A percentile compares a stretch with the other conserved stretches of the same genome.
phyloP scores from a whole-genome alignment of 805 yeast genomes.

The Metschnikowia cerradonensis region DNA sequence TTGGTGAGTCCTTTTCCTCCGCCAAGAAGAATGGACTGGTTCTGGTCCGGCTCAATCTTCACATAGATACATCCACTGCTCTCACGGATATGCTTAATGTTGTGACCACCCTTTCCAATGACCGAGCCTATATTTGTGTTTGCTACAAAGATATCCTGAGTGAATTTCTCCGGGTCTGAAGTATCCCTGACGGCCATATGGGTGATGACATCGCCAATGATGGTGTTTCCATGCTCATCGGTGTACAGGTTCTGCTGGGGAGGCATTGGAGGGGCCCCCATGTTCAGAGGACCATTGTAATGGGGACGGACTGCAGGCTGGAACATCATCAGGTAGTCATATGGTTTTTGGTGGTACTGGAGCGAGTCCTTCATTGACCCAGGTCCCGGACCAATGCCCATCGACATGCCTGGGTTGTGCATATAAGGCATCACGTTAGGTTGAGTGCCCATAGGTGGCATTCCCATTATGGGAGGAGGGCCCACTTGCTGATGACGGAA shows the following conservation, averaged over 20 bases:
- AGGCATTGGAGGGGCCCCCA: constrained; percentile 7
- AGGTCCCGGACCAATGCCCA: constrained; percentile 10
- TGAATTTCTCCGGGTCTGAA: constrained; percentile 46
- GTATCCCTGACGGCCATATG: constrained; percentile 33
- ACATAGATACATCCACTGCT: constrained; percentile 70
- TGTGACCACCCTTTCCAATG: constrained; percentile 83
- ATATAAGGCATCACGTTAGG: constrained; percentile 14
- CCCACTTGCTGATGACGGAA: constrained; percentile 16
- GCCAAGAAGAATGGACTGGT: constrained; percentile 47
- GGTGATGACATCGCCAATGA: constrained; percentile 42
- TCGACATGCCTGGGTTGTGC: constrained; percentile 14
- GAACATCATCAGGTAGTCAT: constrained; percentile 39
- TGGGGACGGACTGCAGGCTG: constrained; percentile 36
- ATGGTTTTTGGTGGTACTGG: constrained; percentile 21
- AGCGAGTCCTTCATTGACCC: constrained; percentile 12
- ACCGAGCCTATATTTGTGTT: constrained; percentile 76
- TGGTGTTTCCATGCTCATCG: constrained; percentile 42
- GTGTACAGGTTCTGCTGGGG: constrained; percentile 34
- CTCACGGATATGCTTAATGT: constrained; percentile 71
- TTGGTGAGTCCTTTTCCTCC: constrained; percentile 42
- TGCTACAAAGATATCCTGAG: constrained; percentile 73
- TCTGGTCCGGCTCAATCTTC: constrained; percentile 58
- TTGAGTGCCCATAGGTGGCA: constrained; percentile 21
- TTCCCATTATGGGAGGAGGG: constrained; percentile 17
- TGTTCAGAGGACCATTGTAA: constrained; percentile 13